phyloP scores from a whole-genome alignment of 768 basidiomycete genomes.

The Ramaria rubella region DNA sequence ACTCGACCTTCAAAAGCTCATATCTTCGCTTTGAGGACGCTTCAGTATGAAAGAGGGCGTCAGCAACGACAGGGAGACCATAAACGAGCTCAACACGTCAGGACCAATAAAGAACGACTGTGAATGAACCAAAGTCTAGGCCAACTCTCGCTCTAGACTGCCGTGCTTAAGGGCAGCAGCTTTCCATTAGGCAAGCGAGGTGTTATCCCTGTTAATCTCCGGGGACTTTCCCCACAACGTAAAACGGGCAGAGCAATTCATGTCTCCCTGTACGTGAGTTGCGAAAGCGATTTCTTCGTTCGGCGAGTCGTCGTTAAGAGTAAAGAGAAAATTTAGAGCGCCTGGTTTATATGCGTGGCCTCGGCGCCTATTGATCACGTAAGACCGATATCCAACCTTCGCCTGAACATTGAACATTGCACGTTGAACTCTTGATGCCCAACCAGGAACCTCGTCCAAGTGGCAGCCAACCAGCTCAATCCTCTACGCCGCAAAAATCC shows the following conservation, averaged over 20 bases:
- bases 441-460: neutral
- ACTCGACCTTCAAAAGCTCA: constrained; percentile 2
- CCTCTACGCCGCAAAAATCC: constrained; percentile 1
- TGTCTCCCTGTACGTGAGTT: constrained; percentile 7
- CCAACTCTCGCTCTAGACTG: constrained; percentile 3
- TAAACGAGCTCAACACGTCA: neutral
- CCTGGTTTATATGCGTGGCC: constrained; percentile 3
- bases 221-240: constrained; percentile 13
- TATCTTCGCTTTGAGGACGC: constrained; percentile 7
- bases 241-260: neutral
- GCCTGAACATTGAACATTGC: neutral
- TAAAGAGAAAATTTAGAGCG: neutral
- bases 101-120: neutral
- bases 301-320: constrained; percentile 3
- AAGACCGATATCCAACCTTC: neutral
- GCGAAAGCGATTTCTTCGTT: constrained; percentile 12
- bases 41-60: neutral
- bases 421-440: neutral
- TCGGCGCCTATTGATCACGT: neutral
- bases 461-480: neutral
- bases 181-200: constrained; percentile 8
- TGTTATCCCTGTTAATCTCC: constrained; percentile 8
- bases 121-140: neutral
- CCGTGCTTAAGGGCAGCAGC: constrained; percentile 12
- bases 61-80: constrained; percentile 4